Evolutionary conservation across 768 basidiomycete genomes (phyloP).

Genomic region (Melanogaster broomeanus): DNA sequence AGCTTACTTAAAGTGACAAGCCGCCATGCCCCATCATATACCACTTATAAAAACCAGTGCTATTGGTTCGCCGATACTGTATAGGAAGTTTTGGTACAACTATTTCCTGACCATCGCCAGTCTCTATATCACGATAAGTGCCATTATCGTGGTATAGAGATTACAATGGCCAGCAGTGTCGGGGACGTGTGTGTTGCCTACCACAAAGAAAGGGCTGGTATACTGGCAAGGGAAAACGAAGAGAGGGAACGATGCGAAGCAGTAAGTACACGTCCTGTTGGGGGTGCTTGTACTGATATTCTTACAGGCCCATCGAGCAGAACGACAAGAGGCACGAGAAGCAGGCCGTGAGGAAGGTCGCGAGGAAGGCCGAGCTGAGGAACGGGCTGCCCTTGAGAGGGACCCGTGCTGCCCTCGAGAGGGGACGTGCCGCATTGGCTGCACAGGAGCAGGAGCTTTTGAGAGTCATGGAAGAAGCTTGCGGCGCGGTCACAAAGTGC

Average conservation of each 20-base stretch:
- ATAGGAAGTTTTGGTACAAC: neutral
- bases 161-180: neutral
- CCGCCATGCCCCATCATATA: neutral
- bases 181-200: neutral
- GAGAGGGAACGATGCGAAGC: neutral
- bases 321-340: too few relatives aligned
- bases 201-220: neutral
- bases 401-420: too few relatives aligned
- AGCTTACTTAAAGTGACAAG: neutral
- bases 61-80: neutral
- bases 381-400: neutral
- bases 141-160: neutral
- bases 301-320: neutral
- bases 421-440: neutral
- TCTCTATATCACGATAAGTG: neutral
- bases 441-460: too few relatives aligned
- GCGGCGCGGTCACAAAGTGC: too few relatives aligned
- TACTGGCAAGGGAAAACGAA: neutral
- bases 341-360: too few relatives aligned
- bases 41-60: neutral
- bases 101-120: neutral
- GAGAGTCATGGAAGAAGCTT: too few relatives aligned
- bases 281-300: neutral
- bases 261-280: neutral
- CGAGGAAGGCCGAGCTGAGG: neutral